Evolutionary conservation across 1,139 yeast genomes (phyloP), one percentile per base, ranked within the genome.

Genomic region (Pichiaceae sp.): DNA sequence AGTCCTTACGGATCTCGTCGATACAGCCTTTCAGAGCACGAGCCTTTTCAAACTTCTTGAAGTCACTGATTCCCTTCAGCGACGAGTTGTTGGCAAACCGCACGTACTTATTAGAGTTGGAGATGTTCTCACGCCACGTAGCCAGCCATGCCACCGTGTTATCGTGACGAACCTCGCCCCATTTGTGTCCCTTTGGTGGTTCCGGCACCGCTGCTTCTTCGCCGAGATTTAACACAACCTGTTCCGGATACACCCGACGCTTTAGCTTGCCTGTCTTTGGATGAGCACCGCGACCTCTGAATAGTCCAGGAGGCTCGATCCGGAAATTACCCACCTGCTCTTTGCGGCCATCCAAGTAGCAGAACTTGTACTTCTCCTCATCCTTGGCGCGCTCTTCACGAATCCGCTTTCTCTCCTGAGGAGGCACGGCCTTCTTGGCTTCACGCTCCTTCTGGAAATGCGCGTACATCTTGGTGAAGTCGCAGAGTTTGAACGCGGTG

Each of bases 251-350:
- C 14, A 91, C 96, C 47, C 97, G 72, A 56, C 79, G 70, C 51
- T 82, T 82, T 40, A 86, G 64, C 56, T 81, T 84, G 34, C 97
- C 98, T 1, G 96, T 89, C 57, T 85, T 87, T 15, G 97, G 97
- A 58, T 89, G 97, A 0, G 89, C 89, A 49, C 98, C 97, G 59
- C 97, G 83, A 32, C 97, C 98, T 57, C 97, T 71, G 56, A 89
- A 91, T 39, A 91, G 63, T 2, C 95, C 96, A 0, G 98, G 97
- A 33, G 97, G 97, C 66, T 91, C 98, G 38, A 91, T 80, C 52
- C 91, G 68, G 59, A 89, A 89, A 56, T 91, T 89, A 15, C 97
- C 97, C 29, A 91, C 93, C 50, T 80, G 89, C 55, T 89, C 96
- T 52, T 75, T 81, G 47, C 95, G 73, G 17, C 96, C 97, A 56